phyloP scores from a whole-genome alignment of 495 filamentous ascomycete species.

The Talaromyces wortmannii region DNA sequence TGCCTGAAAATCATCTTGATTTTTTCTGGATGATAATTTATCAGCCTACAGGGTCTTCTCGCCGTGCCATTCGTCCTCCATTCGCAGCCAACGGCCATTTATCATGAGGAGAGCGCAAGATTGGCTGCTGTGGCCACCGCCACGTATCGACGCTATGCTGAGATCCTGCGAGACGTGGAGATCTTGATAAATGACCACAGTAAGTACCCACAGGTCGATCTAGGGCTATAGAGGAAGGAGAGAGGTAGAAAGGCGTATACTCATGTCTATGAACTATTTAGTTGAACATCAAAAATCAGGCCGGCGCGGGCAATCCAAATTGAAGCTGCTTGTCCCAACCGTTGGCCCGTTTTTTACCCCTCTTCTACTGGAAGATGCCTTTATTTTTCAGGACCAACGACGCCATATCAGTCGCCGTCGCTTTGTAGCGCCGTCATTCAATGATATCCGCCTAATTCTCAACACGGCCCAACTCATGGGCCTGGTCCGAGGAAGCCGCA shows the following conservation, averaged over 20 bases:
- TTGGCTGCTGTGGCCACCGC: constrained; percentile 49
- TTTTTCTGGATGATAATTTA: background rate
- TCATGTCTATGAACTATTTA: constrained; percentile 15
- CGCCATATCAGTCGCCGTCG: constrained; percentile 85
- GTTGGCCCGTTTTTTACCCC: constrained; percentile 90
- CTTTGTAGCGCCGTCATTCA: constrained; percentile 96
- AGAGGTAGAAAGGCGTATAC: too few relatives aligned
- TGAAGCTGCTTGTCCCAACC: constrained; percentile 84
- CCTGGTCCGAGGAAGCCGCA: constrained; percentile 50
- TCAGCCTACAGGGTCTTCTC: constrained; percentile 66
- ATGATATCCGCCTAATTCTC: constrained; percentile 86
- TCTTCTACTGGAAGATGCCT: constrained; percentile 78
- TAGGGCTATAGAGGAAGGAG: too few relatives aligned
- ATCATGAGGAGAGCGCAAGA: constrained; percentile 43
- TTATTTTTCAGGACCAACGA: constrained; percentile 78
- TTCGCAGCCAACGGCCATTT: constrained; percentile 83
- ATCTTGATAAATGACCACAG: constrained; percentile 87
- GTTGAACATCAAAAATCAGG: constrained; percentile 61
- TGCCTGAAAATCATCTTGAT: background rate
- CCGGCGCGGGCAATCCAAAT: constrained; percentile 67
- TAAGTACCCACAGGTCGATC: constrained; percentile 25
- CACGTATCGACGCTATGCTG: constrained; percentile 75
- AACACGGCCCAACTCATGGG: constrained; percentile 94
- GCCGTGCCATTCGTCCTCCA: constrained; percentile 97
- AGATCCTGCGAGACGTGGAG: constrained; percentile 94